Conservation (phyloP, 129 eudicot species). For the Cynara cardunculus region DNA sequence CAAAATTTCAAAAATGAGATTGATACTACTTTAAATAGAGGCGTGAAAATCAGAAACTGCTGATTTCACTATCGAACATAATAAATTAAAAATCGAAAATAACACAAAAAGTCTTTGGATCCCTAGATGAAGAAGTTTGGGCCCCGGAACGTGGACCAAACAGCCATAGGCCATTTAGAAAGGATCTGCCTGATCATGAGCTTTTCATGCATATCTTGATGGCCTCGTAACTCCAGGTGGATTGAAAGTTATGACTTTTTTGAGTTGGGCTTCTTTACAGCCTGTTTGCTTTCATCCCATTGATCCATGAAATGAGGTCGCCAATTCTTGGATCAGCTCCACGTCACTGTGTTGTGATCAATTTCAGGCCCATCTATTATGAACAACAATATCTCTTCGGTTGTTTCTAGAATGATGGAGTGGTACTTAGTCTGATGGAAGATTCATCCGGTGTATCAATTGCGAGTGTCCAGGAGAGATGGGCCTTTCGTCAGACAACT, state of each 20-base stretch:
- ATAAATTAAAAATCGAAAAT: background rate
- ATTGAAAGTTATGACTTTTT: background rate
- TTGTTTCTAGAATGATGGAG: background rate
- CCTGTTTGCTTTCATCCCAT: background rate
- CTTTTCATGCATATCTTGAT: background rate
- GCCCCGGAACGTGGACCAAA: background rate
- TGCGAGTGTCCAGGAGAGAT: background rate
- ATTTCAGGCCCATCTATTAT: background rate
- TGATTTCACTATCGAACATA: background rate
- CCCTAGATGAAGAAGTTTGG: background rate
- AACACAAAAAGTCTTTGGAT: background rate
- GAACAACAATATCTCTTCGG: background rate
- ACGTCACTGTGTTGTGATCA: background rate
- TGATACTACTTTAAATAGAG: background rate
- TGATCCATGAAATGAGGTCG: background rate
- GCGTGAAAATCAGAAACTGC: background rate
- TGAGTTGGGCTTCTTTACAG: background rate
- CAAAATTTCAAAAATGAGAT: background rate
- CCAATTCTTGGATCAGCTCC: background rate
- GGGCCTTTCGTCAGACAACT: background rate
- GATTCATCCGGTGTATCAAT: too few relatives aligned
- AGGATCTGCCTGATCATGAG: background rate
- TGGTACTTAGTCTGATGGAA: too few relatives aligned
- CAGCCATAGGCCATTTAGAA: background rate
- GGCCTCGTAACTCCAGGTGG: background rate